Percentiles rank a stretch among this genome's conserved stretches.
These are phyloP conservation scores for Parasarocladium wereldwijsianum DNA, from an alignment of 2,329 filamentous ascomycete species.

Conservation along the genomic window DNA sequence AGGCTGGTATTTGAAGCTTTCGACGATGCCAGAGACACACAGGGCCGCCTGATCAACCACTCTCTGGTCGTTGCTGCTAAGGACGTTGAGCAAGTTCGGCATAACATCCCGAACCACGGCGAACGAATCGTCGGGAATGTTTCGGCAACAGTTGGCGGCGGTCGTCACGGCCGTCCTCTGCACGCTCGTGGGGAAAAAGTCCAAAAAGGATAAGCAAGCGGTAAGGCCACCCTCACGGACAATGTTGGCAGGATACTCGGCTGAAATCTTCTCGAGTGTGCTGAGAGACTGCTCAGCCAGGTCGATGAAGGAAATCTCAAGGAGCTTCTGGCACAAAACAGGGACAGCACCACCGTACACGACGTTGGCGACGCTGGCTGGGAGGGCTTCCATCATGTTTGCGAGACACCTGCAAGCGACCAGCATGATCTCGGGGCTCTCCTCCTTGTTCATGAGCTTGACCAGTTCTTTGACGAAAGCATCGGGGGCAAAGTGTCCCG, in stretches of 20 bases:
- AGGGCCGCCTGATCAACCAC: constrained; percentile 94
- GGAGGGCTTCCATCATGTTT: constrained; percentile 94
- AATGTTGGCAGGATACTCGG: constrained; percentile 88
- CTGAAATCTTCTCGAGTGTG: constrained; percentile 92
- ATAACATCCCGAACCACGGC: constrained; percentile 86
- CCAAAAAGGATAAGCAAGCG: constrained; percentile 88
- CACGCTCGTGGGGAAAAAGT: constrained; percentile 95
- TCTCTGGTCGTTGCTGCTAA: constrained; percentile 85
- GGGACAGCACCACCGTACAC: constrained; percentile 96
- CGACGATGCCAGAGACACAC: constrained; percentile 88
- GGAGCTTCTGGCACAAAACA: constrained; percentile 81
- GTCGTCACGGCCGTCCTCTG: constrained; percentile 94
- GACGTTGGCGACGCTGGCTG: constrained; percentile 83
- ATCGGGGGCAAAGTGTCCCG: constrained; percentile 89
- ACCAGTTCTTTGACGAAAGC: constrained; percentile 93
- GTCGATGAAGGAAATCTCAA: constrained; percentile 96
- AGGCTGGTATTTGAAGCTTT: constrained; percentile 86
- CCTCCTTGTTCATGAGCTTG: constrained; percentile 80
- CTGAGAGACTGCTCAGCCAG: constrained; percentile 92
- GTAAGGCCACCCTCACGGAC: constrained; percentile 90
- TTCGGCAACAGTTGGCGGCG: constrained; percentile 94
- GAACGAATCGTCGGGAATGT: constrained; percentile 90
- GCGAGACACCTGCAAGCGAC: constrained; percentile 89
- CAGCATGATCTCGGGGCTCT: constrained; percentile 95
- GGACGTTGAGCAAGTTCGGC: constrained; percentile 82